Evolutionary conservation across 805 yeast species (phyloP).

Genomic region (Ogataea nonfermentans): DNA sequence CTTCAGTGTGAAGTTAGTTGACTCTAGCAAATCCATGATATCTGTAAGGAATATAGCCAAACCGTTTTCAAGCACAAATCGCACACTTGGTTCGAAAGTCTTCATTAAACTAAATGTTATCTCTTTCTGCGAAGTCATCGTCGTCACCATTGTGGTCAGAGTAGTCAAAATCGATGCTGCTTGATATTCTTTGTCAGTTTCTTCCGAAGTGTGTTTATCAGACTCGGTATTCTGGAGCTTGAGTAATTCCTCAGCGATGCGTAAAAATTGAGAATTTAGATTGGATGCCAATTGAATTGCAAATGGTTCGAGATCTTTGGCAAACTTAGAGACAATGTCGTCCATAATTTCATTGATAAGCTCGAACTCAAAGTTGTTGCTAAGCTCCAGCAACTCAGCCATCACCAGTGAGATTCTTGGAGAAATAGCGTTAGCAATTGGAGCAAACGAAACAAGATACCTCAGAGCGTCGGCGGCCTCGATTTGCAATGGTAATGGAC

Average conservation of each 20-base stretch:
- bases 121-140: constrained; percentile 75
- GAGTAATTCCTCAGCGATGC: constrained; percentile 63
- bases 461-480: constrained; percentile 54
- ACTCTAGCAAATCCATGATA: constrained; percentile 65
- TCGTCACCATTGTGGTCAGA: constrained; percentile 72
- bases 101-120: constrained; percentile 64
- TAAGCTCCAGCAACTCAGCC: constrained; percentile 67
- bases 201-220: constrained; percentile 32
- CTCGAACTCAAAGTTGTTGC: constrained; percentile 79
- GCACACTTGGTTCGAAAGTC: constrained; percentile 66
- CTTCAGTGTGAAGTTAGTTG: constrained; percentile 62
- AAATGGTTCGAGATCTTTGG: constrained; percentile 86
- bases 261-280: constrained; percentile 70
- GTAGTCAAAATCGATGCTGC: constrained; percentile 81
- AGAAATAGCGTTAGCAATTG: constrained; percentile 59
- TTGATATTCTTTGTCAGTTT: constrained; percentile 73
- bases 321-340: constrained; percentile 83
- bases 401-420: constrained; percentile 69
- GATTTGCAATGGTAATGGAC: constrained; percentile 48
- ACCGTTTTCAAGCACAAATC: constrained; percentile 61
- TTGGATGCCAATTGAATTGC: constrained; percentile 66
- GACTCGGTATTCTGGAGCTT: constrained; percentile 33
- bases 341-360: constrained; percentile 87
- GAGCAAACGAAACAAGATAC: constrained; percentile 36
- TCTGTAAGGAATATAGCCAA: constrained; percentile 76